Evolutionary conservation across 495 filamentous ascomycete species (phyloP).

Genomic region (Aspergillus mulundensis): DNA sequence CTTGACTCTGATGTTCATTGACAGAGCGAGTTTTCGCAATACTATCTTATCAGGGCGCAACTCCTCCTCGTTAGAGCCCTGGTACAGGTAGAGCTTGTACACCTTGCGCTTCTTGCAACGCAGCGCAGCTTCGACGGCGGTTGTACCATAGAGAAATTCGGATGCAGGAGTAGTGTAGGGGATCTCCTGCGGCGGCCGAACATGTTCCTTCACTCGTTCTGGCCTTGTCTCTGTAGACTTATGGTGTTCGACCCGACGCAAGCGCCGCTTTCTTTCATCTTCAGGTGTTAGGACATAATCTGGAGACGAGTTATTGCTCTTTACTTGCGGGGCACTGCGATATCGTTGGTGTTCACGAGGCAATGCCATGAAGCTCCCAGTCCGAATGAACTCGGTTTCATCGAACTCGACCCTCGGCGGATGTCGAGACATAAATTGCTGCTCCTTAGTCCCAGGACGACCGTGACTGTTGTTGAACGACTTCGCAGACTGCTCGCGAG

Average conservation of each 20-base stretch:
- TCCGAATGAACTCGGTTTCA: constrained; percentile 32
- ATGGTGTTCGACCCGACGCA: constrained; percentile 15
- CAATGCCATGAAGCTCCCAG: constrained; percentile 30
- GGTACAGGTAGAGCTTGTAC: constrained; percentile 80
- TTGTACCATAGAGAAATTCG: constrained; percentile 84
- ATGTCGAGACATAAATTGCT: too few species aligned
- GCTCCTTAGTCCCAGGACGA: not conserved
- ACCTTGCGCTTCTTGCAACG: constrained; percentile 62
- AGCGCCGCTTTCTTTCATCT: not conserved
- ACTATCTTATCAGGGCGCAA: constrained; percentile 33
- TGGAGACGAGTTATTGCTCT: not conserved
- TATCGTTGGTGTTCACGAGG: constrained; percentile 25
- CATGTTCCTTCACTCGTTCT: constrained; percentile 38
- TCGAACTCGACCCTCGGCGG: constrained; percentile 21
- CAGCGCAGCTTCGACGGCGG: constrained; percentile 78
- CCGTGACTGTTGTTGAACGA: not conserved
- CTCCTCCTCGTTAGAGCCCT: constrained; percentile 39
- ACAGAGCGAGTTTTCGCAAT: constrained; percentile 56
- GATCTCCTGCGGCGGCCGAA: constrained; percentile 52
- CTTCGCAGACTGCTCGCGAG: too few species aligned
- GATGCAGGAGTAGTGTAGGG: constrained; percentile 82
- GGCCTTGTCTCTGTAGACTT: constrained; percentile 27
- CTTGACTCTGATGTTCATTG: constrained; percentile 51
- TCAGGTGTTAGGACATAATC: not conserved
- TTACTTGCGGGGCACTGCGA: not conserved